Base-by-base conservation (phyloP, 2,329 filamentous ascomycete genomes). In the Metarhizium rileyi region DNA sequence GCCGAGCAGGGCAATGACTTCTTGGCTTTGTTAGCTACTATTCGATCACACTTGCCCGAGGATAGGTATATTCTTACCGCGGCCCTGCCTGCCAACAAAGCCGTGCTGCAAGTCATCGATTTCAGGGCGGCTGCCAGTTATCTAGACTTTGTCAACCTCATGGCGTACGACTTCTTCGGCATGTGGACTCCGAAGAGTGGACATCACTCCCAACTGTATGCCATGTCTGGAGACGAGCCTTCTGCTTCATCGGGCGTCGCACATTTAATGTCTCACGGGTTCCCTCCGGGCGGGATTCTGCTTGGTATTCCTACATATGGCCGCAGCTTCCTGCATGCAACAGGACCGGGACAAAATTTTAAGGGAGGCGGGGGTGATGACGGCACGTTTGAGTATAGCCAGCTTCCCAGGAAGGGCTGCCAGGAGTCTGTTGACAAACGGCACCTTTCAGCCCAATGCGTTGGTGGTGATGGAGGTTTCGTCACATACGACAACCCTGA, bases 91-190 rank as follows among this genome's bases (percentile, higher is more conserved):
- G 84, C 83, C 10, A 78, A 75, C 38, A 74, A 78, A 61, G 78
- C 79, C 67, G 75, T 83, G 0, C 70, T 93, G 49, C 77, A 80
- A 57, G 75, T 84, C 59, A 86, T 91, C 61, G 78, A 90, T 61
- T 70, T 91, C 10, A 68, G 66, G 22, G 70, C 73, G 50, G 78
- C 83, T 10, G 75, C 83, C 46, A 69, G 77, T 43, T 82, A 86
- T 56, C 72, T 93, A 33, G 86, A 91, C 64, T 76, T 83, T 54
- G 70, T 93, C 63, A 91, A 91, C 63, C 69, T 93, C 33, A 88
- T 86, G 78, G 79, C 86, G 1, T 93, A 90, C 65, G 87, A 93
- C 64, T 87, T 90, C 60, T 81, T 78, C 25, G 86, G 87, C 1
- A 72, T 79, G 3, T 90, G 86, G 86, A 78, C 77, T 1, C 63